Base-by-base conservation (phyloP, 179 eudicot species). In the Dionaea muscipula region DNA sequence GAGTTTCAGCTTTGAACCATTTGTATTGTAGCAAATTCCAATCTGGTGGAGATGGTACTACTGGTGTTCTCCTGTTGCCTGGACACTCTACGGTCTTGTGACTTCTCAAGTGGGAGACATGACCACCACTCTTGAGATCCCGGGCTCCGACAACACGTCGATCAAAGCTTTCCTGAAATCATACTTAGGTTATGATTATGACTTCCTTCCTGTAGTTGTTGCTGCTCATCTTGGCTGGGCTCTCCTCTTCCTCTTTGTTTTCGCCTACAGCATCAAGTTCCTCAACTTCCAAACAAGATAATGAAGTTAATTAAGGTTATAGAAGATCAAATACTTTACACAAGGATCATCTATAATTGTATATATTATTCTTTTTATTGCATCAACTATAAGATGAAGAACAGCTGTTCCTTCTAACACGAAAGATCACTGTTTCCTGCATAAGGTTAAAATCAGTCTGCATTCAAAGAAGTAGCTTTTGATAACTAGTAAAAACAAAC, bases 31-130 rank as follows among this genome's bases (percentile, higher is more conserved):
- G 95, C 79, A 64, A 68, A 86, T 90, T 48, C 97, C 95, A 3
- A 68, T 90, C 28, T 90, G 97, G 97, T 86, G 97, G 93, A 83
- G 97, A 40, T 89, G 97, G 97, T 81, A 84, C 64, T 89, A 79
- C 56, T 89, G 97, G 97, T 81, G 73, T 40, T 81, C 86, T 18
- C 97, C 95, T 0, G 68, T 86, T 2, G 72, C 94, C 0, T 86
- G 97, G 97, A 86, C 97, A 10, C 48, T 86, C 39, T 83, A 86
- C 14, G 97, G 89, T 1, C 54, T 83, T 0, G 78, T 86, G 40
- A 76, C 88, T 15, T 83, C 86, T 25, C 85, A 86, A 62, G 72
- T 83, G 5, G 97, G 97, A 1, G 94, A 89, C 52, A 68, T 60
- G 19, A 59, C 21, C 15, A 19, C 61, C 0, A 39, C 26, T 0